A percentile compares a stretch with the other conserved stretches of the same genome.
Evolutionary conservation across 2,329 filamentous ascomycete genomes (phyloP).

Genomic region (Fusarium phyllophilum): DNA sequence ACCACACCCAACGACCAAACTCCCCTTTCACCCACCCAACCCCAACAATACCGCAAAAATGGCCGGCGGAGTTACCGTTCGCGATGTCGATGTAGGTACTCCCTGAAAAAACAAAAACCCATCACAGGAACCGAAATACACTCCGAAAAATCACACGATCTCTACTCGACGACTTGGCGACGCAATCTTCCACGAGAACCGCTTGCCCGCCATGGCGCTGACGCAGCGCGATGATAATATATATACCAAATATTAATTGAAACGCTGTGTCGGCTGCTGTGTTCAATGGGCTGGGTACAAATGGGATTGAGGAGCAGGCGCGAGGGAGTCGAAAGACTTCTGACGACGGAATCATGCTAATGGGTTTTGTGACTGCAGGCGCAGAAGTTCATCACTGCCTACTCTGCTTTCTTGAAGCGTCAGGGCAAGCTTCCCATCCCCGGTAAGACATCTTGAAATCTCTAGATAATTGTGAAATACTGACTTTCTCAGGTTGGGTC

Average conservation of each 20-base stretch:
- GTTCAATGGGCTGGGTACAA: slow-evolving; percentile 34
- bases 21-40: slow-evolving; percentile 10
- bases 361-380: slow-evolving; percentile 69
- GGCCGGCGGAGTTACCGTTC: slow-evolving; percentile 82
- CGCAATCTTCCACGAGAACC: slow-evolving; percentile 44
- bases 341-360: slow-evolving; percentile 80
- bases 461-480: neutral
- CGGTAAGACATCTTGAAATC: slow-evolving; percentile 65
- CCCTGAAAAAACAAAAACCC: slow-evolving; percentile 40
- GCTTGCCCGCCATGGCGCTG: slow-evolving; percentile 36
- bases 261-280: slow-evolving; percentile 36
- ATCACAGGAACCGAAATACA: slow-evolving; percentile 17
- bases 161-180: slow-evolving; percentile 44
- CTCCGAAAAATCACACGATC: neutral
- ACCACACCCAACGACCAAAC: too few relatives aligned
- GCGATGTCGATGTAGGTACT: slow-evolving; percentile 83
- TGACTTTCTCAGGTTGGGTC: slow-evolving; percentile 79
- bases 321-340: slow-evolving; percentile 79
- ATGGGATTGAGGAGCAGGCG: slow-evolving; percentile 68
- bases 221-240: slow-evolving; percentile 29
- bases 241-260: slow-evolving; percentile 7
- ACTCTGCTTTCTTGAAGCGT: slow-evolving; percentile 90
- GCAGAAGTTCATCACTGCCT: slow-evolving; percentile 89
- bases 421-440: slow-evolving; percentile 93
- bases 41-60: slow-evolving; percentile 72